These are phyloP conservation scores for Pelargonium fulgidum DNA, from an alignment of 441 rosid genomes.

Conservation along the genomic window DNA sequence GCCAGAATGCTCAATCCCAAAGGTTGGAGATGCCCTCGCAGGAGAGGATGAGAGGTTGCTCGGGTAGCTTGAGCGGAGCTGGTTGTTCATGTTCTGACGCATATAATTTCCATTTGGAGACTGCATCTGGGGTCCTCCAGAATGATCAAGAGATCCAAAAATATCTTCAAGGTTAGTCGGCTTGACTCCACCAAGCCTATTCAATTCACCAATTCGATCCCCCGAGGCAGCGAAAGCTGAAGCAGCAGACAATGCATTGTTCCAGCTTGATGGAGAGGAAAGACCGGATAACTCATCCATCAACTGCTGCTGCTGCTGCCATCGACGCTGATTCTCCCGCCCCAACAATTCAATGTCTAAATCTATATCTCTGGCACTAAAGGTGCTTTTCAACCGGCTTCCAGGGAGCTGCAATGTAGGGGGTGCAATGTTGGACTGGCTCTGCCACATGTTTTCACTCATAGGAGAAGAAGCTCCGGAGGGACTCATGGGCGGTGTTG, in stretches of 20 bases:
- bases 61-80: slow-evolving; percentile 44
- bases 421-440: slow-evolving; percentile 37
- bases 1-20: slow-evolving; percentile 41
- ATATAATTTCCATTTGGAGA: slow-evolving; percentile 45
- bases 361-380: slow-evolving; percentile 57
- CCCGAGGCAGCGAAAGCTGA: slow-evolving; percentile 36
- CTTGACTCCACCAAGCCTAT: slow-evolving; percentile 49
- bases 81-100: slow-evolving; percentile 40
- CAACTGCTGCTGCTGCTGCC: slow-evolving; percentile 29
- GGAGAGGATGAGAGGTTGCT: slow-evolving; percentile 46
- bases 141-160: slow-evolving; percentile 43
- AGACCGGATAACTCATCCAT: slow-evolving; percentile 52
- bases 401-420: slow-evolving; percentile 70
- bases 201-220: slow-evolving; percentile 39
- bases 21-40: slow-evolving; percentile 37
- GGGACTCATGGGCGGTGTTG: slow-evolving; percentile 56
- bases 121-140: slow-evolving; percentile 38
- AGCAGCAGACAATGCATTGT: slow-evolving; percentile 38
- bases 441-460: slow-evolving; percentile 49
- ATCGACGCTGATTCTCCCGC: slow-evolving; percentile 28
- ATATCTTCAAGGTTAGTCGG: slow-evolving; percentile 57
- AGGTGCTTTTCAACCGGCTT: slow-evolving; percentile 58
- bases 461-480: slow-evolving; percentile 52
- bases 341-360: slow-evolving; percentile 42
- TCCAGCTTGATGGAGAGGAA: slow-evolving; percentile 58